Percentiles rank a stretch among this genome's conserved stretches.
phyloP scores from a whole-genome alignment of 805 yeast genomes.

The Metschnikowia continentalis region DNA sequence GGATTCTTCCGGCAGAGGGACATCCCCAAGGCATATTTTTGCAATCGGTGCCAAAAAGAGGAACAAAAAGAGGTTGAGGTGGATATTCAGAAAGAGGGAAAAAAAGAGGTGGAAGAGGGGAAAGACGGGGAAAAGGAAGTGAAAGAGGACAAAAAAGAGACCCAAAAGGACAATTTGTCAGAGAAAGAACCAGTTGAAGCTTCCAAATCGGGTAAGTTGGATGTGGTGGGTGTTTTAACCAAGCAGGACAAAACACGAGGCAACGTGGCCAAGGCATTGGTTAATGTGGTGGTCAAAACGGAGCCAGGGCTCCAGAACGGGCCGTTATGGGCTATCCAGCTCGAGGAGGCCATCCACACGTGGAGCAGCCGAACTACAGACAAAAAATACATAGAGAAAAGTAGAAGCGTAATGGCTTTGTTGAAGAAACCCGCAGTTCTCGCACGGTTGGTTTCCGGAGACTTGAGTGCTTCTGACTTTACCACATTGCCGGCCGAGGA shows the following conservation, averaged over 20 bases:
- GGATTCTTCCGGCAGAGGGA: conserved; percentile 37
- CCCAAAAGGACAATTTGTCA: not conserved
- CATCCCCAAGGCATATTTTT: conserved; percentile 47
- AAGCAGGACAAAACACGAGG: conserved; percentile 35
- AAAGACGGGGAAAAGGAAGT: no score
- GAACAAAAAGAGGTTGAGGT: conserved; percentile 17
- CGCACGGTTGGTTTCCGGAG: conserved; percentile 50
- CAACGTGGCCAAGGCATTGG: conserved; percentile 51
- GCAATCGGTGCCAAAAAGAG: conserved; percentile 48
- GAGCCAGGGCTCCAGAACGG: conserved; percentile 38
- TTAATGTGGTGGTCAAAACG: conserved; percentile 38
- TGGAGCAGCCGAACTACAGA: conserved; percentile 29
- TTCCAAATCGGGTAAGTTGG: not conserved
- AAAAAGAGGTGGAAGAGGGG: no score
- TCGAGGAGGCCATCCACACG: conserved; percentile 49
- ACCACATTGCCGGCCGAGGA: conserved; percentile 69
- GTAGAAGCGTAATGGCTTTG: conserved; percentile 62
- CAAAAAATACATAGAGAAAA: conserved; percentile 58
- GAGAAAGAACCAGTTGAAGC: not conserved
- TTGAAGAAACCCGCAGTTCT: conserved; percentile 57
- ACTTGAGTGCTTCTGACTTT: conserved; percentile 52
- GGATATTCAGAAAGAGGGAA: no score
- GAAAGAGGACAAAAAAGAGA: not conserved
- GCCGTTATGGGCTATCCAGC: conserved; percentile 42
- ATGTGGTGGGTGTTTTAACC: not conserved